phyloP scores from a whole-genome alignment of 2,329 filamentous ascomycete species.

The Pyricularia sp. region DNA sequence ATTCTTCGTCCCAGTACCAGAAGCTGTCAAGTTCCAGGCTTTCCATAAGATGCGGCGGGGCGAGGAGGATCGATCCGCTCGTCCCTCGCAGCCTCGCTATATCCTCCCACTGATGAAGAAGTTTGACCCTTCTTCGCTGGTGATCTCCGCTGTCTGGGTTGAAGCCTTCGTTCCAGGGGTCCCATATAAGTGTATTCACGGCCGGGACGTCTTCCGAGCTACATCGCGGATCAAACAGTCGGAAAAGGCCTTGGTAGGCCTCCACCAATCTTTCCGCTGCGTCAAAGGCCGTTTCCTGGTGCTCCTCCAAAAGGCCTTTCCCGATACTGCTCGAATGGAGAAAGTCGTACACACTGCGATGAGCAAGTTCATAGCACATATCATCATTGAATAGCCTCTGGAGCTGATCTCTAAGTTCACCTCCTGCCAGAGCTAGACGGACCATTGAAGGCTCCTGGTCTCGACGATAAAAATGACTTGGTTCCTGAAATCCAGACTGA shows the following conservation, averaged over 20 bases:
- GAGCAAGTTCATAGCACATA: not conserved
- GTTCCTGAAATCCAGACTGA: no score
- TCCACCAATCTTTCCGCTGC: not conserved
- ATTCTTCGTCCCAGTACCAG: not conserved
- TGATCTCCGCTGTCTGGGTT: not conserved
- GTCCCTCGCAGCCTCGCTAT: not conserved
- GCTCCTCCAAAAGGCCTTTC: not conserved
- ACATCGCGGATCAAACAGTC: not conserved
- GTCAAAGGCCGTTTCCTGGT: not conserved
- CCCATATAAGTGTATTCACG: not conserved
- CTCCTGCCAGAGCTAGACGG: not conserved
- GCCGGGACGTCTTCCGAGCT: no score
- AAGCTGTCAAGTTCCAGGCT: not conserved
- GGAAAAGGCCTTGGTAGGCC: not conserved
- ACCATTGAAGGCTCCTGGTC: no score
- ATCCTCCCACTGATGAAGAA: not conserved
- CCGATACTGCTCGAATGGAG: not conserved
- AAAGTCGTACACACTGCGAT: not conserved
- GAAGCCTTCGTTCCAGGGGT: not conserved
- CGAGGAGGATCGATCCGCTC: not conserved
- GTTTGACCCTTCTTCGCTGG: not conserved
- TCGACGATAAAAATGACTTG: no score
- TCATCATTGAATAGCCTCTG: not conserved
- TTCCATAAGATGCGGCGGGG: no score
- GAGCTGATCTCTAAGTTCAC: not conserved